Evolutionary conservation across 129 eudicot genomes (phyloP).

Genomic region (Flaveria linearis): DNA sequence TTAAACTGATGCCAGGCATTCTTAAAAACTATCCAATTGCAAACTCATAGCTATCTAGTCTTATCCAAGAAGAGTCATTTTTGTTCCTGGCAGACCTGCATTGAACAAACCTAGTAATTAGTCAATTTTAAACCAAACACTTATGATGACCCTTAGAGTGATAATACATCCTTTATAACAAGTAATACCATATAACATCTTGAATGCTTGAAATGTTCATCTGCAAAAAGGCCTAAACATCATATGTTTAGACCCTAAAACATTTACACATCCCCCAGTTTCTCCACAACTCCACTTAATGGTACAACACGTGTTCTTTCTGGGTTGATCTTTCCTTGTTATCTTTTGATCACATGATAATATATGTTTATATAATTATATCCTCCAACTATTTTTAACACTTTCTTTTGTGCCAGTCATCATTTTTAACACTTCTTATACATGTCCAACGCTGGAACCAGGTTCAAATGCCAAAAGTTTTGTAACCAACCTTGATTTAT

Average conservation of each 20-base stretch:
- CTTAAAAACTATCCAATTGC: constrained; percentile 40
- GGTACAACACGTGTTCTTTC: background rate
- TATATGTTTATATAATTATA: too few species aligned
- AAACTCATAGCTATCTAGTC: constrained; percentile 41
- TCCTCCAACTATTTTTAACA: too few species aligned
- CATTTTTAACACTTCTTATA: too few species aligned
- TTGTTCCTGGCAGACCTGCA: constrained; percentile 42
- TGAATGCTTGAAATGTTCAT: background rate
- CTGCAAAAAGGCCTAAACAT: background rate
- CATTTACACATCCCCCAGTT: background rate
- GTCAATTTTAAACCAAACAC: constrained; percentile 18
- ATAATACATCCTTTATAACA: background rate
- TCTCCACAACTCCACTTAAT: background rate
- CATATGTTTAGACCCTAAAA: background rate
- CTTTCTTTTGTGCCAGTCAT: too few species aligned
- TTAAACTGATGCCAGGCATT: constrained; percentile 93
- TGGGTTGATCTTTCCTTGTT: too few species aligned
- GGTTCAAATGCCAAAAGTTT: too few species aligned
- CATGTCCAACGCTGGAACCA: too few species aligned
- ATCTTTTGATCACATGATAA: too few species aligned
- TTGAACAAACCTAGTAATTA: constrained; percentile 22
- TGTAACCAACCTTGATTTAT: too few species aligned
- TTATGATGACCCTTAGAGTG: background rate
- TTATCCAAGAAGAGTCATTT: constrained; percentile 16
- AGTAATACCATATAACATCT: background rate